Conservation (phyloP, 192 early-diverging fungal genomes). For the Umbelopsis ramanniana region DNA sequence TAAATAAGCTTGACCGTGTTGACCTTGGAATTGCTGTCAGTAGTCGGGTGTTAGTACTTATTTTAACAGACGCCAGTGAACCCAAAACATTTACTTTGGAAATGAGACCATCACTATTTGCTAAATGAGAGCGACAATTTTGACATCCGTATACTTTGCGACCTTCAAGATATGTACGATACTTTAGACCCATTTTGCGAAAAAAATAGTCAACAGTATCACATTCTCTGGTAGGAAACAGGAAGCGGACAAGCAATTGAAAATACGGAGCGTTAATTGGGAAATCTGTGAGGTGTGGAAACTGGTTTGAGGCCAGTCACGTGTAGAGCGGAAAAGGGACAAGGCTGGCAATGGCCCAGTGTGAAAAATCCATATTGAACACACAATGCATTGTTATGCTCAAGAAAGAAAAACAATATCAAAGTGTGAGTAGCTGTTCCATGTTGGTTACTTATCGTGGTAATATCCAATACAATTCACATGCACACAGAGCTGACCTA, state of each 20-base stretch:
- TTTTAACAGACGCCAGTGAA: slow-evolving; percentile 7
- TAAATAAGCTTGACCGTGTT: slow-evolving; percentile 37
- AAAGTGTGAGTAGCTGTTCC: too few species aligned
- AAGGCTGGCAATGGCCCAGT: too few species aligned
- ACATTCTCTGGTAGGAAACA: slow-evolving; percentile 14
- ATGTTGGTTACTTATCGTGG: too few species aligned
- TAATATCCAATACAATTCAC: too few species aligned
- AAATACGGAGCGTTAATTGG: slow-evolving; percentile 5
- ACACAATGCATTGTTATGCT: too few species aligned
- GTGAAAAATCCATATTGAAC: too few species aligned
- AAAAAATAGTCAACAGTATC: slow-evolving; percentile 18
- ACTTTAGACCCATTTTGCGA: slow-evolving; percentile 35
- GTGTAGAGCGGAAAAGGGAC: too few species aligned
- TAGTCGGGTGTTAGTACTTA: not conserved
- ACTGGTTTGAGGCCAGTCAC: too few species aligned
- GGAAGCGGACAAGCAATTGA: slow-evolving; percentile 1
- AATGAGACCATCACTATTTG: slow-evolving; percentile 30
- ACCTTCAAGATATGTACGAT: slow-evolving; percentile 39
- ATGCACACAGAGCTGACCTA: too few species aligned
- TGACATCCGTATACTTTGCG: slow-evolving; percentile 31
- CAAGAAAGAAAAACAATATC: too few species aligned
- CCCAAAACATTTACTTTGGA: slow-evolving; percentile 26
- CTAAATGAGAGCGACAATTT: slow-evolving; percentile 34
- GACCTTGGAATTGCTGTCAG: slow-evolving; percentile 37
- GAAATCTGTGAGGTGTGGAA: not conserved